These are phyloP conservation scores for Chimonanthus salicifolius DNA, from an alignment of 164 flowering plant genomes.

Conservation along the genomic window DNA sequence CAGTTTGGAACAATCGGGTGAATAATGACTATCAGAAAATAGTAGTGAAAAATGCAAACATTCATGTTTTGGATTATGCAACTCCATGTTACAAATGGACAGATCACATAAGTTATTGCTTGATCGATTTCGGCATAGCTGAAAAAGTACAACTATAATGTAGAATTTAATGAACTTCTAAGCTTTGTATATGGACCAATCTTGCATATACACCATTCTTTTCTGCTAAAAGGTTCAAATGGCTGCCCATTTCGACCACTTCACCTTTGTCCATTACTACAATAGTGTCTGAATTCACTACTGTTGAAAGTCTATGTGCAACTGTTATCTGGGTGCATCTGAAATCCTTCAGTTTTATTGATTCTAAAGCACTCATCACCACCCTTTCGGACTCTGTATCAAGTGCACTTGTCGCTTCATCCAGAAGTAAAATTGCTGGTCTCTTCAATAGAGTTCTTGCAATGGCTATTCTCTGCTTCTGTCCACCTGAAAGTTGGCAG, in stretches of 20 bases:
- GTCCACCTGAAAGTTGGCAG: conserved; percentile 72
- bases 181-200: conserved; percentile 39
- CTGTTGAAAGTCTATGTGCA: conserved; percentile 66
- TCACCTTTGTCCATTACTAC: conserved; percentile 63
- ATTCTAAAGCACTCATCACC: conserved; percentile 40
- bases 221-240: conserved; percentile 30
- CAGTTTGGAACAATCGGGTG: too few species aligned
- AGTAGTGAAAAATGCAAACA: too few species aligned
- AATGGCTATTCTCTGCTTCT: conserved; percentile 71
- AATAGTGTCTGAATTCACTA: conserved; percentile 51
- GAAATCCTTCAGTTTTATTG: conserved; percentile 18
- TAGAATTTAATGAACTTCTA: conserved; percentile 9
- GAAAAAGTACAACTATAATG: neutral
- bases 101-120: too few species aligned
- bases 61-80: too few species aligned
- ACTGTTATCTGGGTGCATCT: conserved; percentile 49
- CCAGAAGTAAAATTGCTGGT: conserved; percentile 51
- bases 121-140: too few species aligned
- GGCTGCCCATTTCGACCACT: conserved; percentile 59
- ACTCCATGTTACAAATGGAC: too few species aligned
- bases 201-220: conserved; percentile 51
- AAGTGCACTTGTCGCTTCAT: conserved; percentile 80
- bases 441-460: conserved; percentile 62
- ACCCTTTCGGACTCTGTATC: conserved; percentile 59
- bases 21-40: too few species aligned